Base-by-base conservation (phyloP, 306 rosid genomes). In the Medicago lupulina region DNA sequence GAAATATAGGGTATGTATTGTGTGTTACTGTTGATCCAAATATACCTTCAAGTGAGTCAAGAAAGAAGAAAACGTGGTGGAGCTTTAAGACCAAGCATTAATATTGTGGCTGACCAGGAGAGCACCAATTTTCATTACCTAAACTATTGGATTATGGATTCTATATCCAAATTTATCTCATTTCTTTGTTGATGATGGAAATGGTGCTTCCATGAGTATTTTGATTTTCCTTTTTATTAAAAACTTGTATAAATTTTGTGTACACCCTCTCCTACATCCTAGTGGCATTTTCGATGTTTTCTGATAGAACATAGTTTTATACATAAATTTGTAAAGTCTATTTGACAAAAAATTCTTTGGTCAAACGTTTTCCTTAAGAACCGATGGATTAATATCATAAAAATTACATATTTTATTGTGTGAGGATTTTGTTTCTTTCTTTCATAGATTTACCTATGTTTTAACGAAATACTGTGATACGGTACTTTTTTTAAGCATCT, bases 21-120 rank as follows among this genome's bases (percentile, higher is more conserved):
- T 69, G 14, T 46, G 44, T 72, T 67, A 12, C 57, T 59, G 50
- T 39, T 83, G 82, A 73, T 54, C 63, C 92, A 88, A 90, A 81
- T 81, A 73, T 82, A 70, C 82, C 86, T 49, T 84, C 94, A 64
- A 75, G 12, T 58, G 96, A 88, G 61, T 79, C 74, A 17, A 88
- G 88, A 75, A 91, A 86, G 88, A 89, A 89, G 88, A 87, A 79
- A 88, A 89, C 54, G 60, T 88, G 96, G 97, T 91, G 98, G 98
- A 86, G 19, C 71, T 89, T 91, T 71, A 85, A 97, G 71, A 88
- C 80, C 54, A 89, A 87, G 83, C 86, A 86, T 66, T 91, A 85
- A 71, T 61, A 68, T 40, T 15, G 44, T 51, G 73, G 79, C 16
- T 73, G 64, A 21, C 23, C 23, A 21, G 23, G 23, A 21, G 23